Conservation (phyloP, 208 protist genomes). For the Trypanosoma theileri region DNA sequence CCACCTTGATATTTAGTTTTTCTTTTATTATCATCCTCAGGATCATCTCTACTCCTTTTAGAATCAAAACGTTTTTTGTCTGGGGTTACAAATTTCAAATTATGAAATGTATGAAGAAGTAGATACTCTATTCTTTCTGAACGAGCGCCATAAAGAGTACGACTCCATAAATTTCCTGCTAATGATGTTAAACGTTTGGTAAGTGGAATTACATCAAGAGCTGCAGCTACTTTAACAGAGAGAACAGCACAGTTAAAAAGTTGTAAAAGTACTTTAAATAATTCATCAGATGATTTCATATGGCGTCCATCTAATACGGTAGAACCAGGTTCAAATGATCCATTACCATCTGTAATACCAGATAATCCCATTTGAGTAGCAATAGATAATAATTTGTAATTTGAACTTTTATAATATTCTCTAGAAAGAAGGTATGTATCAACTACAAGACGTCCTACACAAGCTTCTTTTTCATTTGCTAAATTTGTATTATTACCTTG, state of each 20-base stretch:
- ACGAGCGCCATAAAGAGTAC: slow-evolving; percentile 92
- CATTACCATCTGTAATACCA: slow-evolving; percentile 61
- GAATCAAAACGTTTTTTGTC: slow-evolving; percentile 88
- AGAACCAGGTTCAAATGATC: slow-evolving; percentile 64
- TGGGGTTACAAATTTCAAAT: slow-evolving; percentile 94
- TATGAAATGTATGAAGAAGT: slow-evolving; percentile 96
- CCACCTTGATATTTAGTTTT: slow-evolving; percentile 93
- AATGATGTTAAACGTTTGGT: slow-evolving; percentile 97
- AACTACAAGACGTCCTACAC: slow-evolving; percentile 93
- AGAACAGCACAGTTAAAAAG: slow-evolving; percentile 81
- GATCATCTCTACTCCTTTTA: slow-evolving; percentile 51
- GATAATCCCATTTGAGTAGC: slow-evolving; percentile 66
- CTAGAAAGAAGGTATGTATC: slow-evolving; percentile 94
- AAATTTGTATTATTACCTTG: slow-evolving; percentile 39
- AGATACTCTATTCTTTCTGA: slow-evolving; percentile 99
- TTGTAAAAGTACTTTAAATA: slow-evolving; percentile 74
- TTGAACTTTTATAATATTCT: slow-evolving; percentile 92
- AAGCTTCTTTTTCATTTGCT: slow-evolving; percentile 78
- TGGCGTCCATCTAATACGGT: slow-evolving; percentile 50
- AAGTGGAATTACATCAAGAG: slow-evolving; percentile 96
- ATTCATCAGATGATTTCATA: slow-evolving; percentile 36
- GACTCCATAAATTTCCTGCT: slow-evolving; percentile 96
- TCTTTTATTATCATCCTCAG: slow-evolving; percentile 72
- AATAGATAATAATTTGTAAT: slow-evolving; percentile 88
- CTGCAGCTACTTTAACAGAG: slow-evolving; percentile 82